These are phyloP conservation scores for Tuber indicum DNA, from an alignment of 495 filamentous ascomycete genomes.

Conservation along the genomic window DNA sequence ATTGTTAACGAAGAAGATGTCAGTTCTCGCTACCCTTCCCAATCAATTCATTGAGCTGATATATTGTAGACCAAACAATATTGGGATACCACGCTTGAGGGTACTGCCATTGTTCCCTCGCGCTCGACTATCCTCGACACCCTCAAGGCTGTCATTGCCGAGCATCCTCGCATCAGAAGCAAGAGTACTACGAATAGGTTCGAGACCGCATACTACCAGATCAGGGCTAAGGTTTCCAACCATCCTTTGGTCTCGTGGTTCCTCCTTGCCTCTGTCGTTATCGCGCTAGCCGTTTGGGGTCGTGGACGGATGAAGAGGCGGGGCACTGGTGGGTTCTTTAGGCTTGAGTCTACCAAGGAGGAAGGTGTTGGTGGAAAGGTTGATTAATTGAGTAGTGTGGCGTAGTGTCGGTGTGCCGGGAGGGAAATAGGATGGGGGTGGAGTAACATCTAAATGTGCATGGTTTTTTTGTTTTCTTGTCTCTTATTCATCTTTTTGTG, in stretches of 20 bases:
- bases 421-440: not conserved
- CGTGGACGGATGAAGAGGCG: slow-evolving; percentile 53
- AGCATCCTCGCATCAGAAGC: slow-evolving; percentile 72
- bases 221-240: slow-evolving; percentile 57
- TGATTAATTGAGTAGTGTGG: not conserved
- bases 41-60: slow-evolving; percentile 15
- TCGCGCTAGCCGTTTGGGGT: slow-evolving; percentile 51
- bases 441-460: not conserved
- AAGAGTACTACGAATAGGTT: slow-evolving; percentile 78
- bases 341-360: slow-evolving; percentile 49
- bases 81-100: slow-evolving; percentile 88
- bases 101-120: slow-evolving; percentile 77
- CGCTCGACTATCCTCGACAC: slow-evolving; percentile 95
- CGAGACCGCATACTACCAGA: slow-evolving; percentile 70
- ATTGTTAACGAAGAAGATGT: slow-evolving; percentile 98
- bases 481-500: slow-evolving; percentile 2
- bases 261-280: slow-evolving; percentile 52
- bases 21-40: slow-evolving; percentile 43
- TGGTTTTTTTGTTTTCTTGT: slow-evolving; percentile 15
- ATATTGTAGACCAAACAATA: slow-evolving; percentile 70
- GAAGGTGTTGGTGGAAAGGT: slow-evolving; percentile 16
- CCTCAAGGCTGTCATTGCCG: slow-evolving; percentile 59
- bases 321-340: slow-evolving; percentile 60
- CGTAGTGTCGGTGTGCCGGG: not conserved
- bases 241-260: slow-evolving; percentile 68